Evolutionary conservation across 1,284 basidiomycete species (phyloP), one percentile per base, ranked within the genome.

Genomic region (Wolfiporia cocos): DNA sequence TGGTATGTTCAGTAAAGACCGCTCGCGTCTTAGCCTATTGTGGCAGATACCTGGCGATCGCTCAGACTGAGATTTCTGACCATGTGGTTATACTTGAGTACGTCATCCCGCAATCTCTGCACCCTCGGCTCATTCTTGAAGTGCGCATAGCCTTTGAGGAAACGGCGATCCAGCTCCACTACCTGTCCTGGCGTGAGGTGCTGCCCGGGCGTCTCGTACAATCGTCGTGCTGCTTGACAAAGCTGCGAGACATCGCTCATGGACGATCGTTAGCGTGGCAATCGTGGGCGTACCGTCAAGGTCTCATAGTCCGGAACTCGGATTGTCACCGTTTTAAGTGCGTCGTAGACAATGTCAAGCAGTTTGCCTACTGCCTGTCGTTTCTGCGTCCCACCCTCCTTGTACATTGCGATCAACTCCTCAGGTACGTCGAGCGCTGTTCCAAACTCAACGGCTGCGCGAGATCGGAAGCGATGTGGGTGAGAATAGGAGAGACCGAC

Each of bases 291-390:
- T 58, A 89, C 92, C 93, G 98, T 97, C 42, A 99, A 74, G 1
- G 96, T 99, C 54, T 99, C 96, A 63, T 90, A 99, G 65, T 99
- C 96, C 1, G 96, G 93, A 5, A 95, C 92, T 43, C 94, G 76
- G 34, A 99, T 78, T 0, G 96, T 99, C 33, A 99, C 96, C 2
- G 92, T 94, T 68, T 98, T 96, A 52, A 99, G 70, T 14, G 81
- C 90, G 59, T 98, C 91, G 58, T 96, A 97, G 46, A 97, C 87
- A 44, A 96, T 70, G 54, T 97, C 89, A 50, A 99, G 74, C 55
- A 98, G 81, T 59, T 90, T 87, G 7, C 82, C 75, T 34, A 95
- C 92, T 1, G 96, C 95, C 54, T 94, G 87, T 49, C 92, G 74
- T 68, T 99, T 99, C 57, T 86, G 78, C 21, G 73, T 65, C 6